Base-by-base conservation (phyloP, 106 monocot genomes). In the Dactylorhiza incarnata region DNA sequence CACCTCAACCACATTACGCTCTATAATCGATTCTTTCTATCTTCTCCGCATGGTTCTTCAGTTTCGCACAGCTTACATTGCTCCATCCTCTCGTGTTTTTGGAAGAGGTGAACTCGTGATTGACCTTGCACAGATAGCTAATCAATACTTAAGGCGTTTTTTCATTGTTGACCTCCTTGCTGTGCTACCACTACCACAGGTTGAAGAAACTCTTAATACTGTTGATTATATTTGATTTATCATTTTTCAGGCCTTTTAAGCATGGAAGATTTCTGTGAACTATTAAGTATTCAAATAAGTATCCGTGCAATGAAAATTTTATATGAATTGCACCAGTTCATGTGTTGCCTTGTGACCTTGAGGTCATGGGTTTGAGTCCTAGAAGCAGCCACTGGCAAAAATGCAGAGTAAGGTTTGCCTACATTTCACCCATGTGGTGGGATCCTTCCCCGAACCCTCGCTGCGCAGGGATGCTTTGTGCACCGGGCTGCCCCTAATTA, bases 71-170 rank as follows among this genome's bases (percentile, higher is more conserved):
- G 93, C 85, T 54, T 96, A 85, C 59, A 91, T 87, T 76, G 89
- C 96, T 62, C 95, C 95, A 26, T 93, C 93, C 2, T 89, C 96
- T 71, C 96, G 96, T 45, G 93, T 96, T 67, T 96, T 96, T 84
- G 96, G 96, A 17, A 83, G 89, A 78, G 91, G 93, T 77, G 96
- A 93, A 78, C 89, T 96, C 78, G 92, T 96, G 37, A 93, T 87
- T 77, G 93, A 96, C 72, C 84, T 84, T 71, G 73, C 82, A 29
- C 75, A 79, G 75, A 93, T 96, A 58, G 96, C 96, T 71, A 78
- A 45, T 5, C 74, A 85, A 16, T 96, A 96, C 84, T 58, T 93
- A 67, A 84, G 77, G 24, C 73, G 85, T 58, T 80, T 84, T 74
- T 93, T 96, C 75, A 49, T 86, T 13, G 56, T 93, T 19, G 96